Base-by-base conservation (phyloP, 2,329 filamentous ascomycete genomes). In the Arachnopeziza araneosa region DNA sequence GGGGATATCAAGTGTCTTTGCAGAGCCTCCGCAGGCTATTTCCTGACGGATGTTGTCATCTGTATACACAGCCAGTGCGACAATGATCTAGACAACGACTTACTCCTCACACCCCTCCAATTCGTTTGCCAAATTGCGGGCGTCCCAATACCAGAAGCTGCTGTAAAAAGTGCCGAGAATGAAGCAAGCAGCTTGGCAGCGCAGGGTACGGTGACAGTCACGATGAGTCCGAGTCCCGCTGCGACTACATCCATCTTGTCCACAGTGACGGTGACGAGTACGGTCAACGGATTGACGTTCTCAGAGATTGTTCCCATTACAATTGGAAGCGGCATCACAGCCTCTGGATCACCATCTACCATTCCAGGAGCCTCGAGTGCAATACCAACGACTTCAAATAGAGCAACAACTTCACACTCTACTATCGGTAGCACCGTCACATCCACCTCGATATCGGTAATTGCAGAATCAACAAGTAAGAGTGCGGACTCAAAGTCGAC, bases 61-160 rank as follows among this genome's bases (percentile, higher is more conserved):
- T 78, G 76, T 67, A 74, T 75, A 67, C 75, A 72, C 66, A 68
- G 70, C 59, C 70, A 70, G 62, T 79, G 77, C 68, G 58, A 70
- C 23, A 64, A 70, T 51, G 63, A 70, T 50, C 64, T 77, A 30
- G 71, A 70, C 54, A 70, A 72, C 24, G 63, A 64, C 24, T 64
- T 70, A 30, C 69, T 78, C 55, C 61, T 77, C 44, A 63, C 60
- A 22, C 70, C 72, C 32, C 65, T 78, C 32, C 63, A 71, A 60
- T 36, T 68, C n/a, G 68, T 64, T 3, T 78, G 76, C 64, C 64
- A 71, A 23, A 59, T 74, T 21, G 62, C 65, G 17, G 64, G 68
- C 4, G 52, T 62, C 7, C 64, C 71, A 8, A 72, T 76, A 24
- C 70, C 75, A 23, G 62, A 67, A 26, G 64, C 68, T 22, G 73